Conservation (phyloP, 2,329 filamentous ascomycete genomes). For the Verticillium alfalfae region DNA sequence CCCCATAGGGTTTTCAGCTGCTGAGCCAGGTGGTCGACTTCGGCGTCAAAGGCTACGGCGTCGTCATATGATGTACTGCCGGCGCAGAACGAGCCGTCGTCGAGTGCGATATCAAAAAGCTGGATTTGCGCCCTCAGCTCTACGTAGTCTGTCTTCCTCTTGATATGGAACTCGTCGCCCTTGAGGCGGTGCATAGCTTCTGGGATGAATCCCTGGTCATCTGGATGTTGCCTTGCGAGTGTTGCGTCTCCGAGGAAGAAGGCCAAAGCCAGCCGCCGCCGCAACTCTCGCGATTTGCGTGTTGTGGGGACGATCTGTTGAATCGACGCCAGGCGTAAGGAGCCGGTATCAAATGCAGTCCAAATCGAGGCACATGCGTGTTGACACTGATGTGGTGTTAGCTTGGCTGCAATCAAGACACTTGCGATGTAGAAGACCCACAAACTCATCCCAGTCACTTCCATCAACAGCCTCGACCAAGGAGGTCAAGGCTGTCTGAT, state of each 20-base stretch:
- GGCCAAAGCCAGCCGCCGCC: conserved; percentile 59
- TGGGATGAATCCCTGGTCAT: conserved; percentile 34
- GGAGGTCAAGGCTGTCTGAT: conserved; percentile 35
- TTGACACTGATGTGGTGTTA: conserved; percentile 35
- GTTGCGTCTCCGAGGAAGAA: conserved; percentile 51
- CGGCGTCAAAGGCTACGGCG: conserved; percentile 56
- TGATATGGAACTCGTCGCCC: conserved; percentile 45
- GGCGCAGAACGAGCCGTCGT: conserved; percentile 43
- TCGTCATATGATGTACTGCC: conserved; percentile 20
- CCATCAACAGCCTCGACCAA: conserved; percentile 36
- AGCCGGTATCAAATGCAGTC: not conserved
- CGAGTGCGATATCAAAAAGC: conserved; percentile 71
- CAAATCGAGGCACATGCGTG: conserved; percentile 24
- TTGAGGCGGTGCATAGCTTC: conserved; percentile 40
- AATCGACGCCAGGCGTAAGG: not conserved
- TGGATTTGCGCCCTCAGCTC: conserved; percentile 59
- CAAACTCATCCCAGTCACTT: conserved; percentile 31
- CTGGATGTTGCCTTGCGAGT: conserved; percentile 32
- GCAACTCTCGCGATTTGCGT: conserved; percentile 37
- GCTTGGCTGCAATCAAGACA: conserved; percentile 8
- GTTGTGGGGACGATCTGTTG: not conserved
- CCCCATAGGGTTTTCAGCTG: conserved; percentile 52
- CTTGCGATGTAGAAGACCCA: conserved; percentile 22
- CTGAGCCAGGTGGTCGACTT: conserved; percentile 61
- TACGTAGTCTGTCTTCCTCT: conserved; percentile 58